Percentiles rank a stretch among this genome's conserved stretches.
Conservation (phyloP, 2,329 filamentous ascomycete genomes). For the Ambrosiella beaveri region DNA sequence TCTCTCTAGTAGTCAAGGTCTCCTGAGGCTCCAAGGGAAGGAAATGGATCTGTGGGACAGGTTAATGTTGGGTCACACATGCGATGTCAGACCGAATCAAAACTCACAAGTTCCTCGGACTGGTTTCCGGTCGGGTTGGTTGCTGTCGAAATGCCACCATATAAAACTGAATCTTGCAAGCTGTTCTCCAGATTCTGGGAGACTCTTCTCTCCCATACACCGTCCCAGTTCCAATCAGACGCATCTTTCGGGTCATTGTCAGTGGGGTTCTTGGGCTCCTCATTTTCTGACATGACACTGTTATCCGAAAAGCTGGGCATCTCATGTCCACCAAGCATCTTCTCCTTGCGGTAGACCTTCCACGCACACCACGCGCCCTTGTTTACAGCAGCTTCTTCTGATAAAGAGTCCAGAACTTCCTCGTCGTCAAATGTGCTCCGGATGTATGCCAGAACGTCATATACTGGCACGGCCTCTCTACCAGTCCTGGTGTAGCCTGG, state of each 20-base stretch:
- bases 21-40: slow-evolving; percentile 43
- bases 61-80: slow-evolving; percentile 14
- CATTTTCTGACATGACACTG: slow-evolving; percentile 7
- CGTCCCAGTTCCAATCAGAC: slow-evolving; percentile 93
- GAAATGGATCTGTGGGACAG: slow-evolving; percentile 40
- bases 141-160: slow-evolving; percentile 36
- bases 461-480: slow-evolving; percentile 34
- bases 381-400: slow-evolving; percentile 70
- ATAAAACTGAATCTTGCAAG: slow-evolving; percentile 63
- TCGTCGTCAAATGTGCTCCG: slow-evolving; percentile 67
- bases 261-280: slow-evolving; percentile 4
- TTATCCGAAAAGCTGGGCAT: not conserved
- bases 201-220: slow-evolving; percentile 85
- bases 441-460: slow-evolving; percentile 64
- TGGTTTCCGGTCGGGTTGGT: slow-evolving; percentile 20
- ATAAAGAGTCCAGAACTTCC: slow-evolving; percentile 57
- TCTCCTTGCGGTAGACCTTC: slow-evolving; percentile 46
- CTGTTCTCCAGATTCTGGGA: slow-evolving; percentile 61
- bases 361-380: slow-evolving; percentile 89
- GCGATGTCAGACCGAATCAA: not conserved
- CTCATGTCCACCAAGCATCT: slow-evolving; percentile 22
- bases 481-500: slow-evolving; percentile 26
- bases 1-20: slow-evolving; percentile 39
- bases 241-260: slow-evolving; percentile 32
- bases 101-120: slow-evolving; percentile 55